Evolutionary conservation across 176 grass and related monocot species (phyloP).

Genomic region (Oryza officinalis): DNA sequence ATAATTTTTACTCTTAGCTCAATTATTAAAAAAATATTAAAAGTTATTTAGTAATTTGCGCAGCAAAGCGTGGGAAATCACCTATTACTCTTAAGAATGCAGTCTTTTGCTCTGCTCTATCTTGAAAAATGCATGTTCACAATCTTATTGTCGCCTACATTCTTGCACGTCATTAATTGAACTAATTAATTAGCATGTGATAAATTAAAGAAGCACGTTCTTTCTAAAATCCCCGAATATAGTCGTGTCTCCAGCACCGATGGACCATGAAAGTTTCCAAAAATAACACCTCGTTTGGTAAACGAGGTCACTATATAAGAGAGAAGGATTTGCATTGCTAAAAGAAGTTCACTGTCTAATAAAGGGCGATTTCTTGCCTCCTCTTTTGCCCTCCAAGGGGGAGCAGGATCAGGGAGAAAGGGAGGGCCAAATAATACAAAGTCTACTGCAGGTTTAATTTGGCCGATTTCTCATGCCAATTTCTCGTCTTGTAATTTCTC

Average conservation of each 20-base stretch:
- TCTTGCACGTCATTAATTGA: background rate
- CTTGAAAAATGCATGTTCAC: background rate
- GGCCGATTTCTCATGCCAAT: background rate
- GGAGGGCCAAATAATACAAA: background rate
- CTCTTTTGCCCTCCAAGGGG: conserved; percentile 32
- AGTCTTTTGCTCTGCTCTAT: background rate
- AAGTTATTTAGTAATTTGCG: too few species aligned
- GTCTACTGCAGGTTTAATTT: conserved; percentile 29
- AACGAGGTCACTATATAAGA: conserved; percentile 38
- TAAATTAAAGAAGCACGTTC: background rate
- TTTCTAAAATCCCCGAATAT: background rate
- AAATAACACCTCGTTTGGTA: conserved; percentile 2
- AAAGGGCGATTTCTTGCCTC: conserved; percentile 38
- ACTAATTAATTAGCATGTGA: background rate
- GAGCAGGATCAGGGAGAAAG: conserved; percentile 16
- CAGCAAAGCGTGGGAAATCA: too few species aligned
- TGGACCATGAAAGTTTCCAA: conserved; percentile 20
- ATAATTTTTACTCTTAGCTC: too few species aligned
- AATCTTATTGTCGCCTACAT: background rate
- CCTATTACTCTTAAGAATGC: background rate
- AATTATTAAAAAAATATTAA: too few species aligned
- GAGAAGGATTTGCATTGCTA: background rate
- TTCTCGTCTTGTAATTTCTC: background rate
- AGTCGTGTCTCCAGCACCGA: background rate
- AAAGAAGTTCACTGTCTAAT: conserved; percentile 16